Evolutionary conservation across 805 yeast genomes (phyloP).

Genomic region (Saccharomycopsis amapae): DNA sequence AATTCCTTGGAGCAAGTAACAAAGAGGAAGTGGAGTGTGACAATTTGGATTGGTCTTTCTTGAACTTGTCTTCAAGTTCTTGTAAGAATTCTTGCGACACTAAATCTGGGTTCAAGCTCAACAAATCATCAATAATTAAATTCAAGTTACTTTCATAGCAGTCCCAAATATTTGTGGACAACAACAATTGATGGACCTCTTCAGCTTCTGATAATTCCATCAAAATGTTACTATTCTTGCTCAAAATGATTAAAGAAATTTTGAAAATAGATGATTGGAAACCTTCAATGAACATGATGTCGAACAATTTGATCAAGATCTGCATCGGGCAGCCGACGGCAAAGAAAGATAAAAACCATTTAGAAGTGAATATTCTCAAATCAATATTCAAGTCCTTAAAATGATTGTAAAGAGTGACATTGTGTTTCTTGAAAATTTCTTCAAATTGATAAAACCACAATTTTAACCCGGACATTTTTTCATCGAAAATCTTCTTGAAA

Average conservation of each 20-base stretch:
- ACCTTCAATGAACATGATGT: conserved; percentile 45
- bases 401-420: conserved; percentile 38
- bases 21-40: background rate
- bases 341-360: conserved; percentile 59
- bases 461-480: conserved; percentile 48
- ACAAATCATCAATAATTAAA: conserved; percentile 28
- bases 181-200: conserved; percentile 33
- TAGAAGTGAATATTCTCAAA: conserved; percentile 44
- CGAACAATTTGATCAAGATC: conserved; percentile 45
- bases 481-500: conserved; percentile 43
- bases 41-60: conserved; percentile 3
- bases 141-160: conserved; percentile 33
- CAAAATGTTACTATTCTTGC: conserved; percentile 38
- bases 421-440: conserved; percentile 33
- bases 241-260: conserved; percentile 45
- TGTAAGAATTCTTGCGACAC: conserved; percentile 8
- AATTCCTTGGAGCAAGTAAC: conserved; percentile 6
- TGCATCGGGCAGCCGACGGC: conserved; percentile 54
- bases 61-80: conserved; percentile 12
- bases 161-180: conserved; percentile 38
- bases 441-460: conserved; percentile 48
- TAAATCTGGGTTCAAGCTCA: conserved; percentile 14
- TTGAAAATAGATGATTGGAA: conserved; percentile 48
- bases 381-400: conserved; percentile 35
- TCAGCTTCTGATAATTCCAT: conserved; percentile 34